Evolutionary conservation across 1,139 yeast genomes (phyloP), one percentile per base, ranked within the genome.

Genomic region (Suhomyces chickasaworum): DNA sequence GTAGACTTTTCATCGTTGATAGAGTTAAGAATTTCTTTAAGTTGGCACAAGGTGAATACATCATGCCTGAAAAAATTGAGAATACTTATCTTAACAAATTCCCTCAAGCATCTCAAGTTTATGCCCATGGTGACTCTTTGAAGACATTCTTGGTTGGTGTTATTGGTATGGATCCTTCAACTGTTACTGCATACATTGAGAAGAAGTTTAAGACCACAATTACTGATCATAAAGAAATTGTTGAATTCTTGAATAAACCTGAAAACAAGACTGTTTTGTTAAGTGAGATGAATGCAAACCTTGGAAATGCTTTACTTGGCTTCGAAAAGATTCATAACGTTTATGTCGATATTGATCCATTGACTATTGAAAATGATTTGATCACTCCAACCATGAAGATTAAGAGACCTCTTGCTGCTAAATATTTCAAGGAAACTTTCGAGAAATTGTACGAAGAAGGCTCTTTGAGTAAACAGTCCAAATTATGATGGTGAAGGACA

Each of bases 11-110:
- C 52, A 83, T 86, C 46, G 76, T 86, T 55, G 95, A 86, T 61
- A 75, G 95, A 51, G 90, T 86, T 39, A 86, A 86, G 71, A 86
- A 86, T 65, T 86, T 86, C 68, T 86, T 86, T 75, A 86, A 86
- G 65, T 73, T 86, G 56, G 79, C 91, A 1, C 95, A 86, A 64
- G 95, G 95, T 49, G 95, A 86, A 64, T 86, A 86, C 63, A 80
- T 86, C 45, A 84, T 90, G 2, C 91, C 93, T 2, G 95, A 86
- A 60, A 83, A 80, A 63, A 81, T 86, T 52, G 95, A 86, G 60
- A 84, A 82, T 58, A 68, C 70, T 20, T 85, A 86, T 58, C 67
- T 83, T 39, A 74, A 86, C 3, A 64, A 70, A 13, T 76, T 80
- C 53, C 75, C 85, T 6, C 61, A 78, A 18, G 58, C 80, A 21